These are phyloP conservation scores for Eucalyptus guilfoylei DNA, from an alignment of 345 rosid genomes.

Conservation along the genomic window DNA sequence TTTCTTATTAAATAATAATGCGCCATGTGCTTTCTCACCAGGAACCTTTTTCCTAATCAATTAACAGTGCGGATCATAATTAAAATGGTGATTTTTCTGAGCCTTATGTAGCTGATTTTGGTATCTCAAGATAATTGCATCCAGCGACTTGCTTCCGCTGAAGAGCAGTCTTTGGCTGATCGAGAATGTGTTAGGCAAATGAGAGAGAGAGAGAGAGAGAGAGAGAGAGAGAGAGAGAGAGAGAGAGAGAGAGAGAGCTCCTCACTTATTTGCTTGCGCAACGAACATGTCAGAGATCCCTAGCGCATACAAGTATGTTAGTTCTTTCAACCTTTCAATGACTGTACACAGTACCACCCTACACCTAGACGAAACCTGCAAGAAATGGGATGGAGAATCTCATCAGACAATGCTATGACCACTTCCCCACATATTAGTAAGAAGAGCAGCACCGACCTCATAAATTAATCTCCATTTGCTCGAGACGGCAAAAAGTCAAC, in stretches of 20 bases:
- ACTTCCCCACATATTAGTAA: not conserved
- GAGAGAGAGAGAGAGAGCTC: not conserved
- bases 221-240: not conserved
- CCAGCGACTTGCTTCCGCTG: not conserved
- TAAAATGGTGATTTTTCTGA: conserved; percentile 15
- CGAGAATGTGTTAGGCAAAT: not conserved
- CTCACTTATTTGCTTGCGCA: not conserved
- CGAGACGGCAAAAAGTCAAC: not conserved
- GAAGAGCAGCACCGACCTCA: not conserved
- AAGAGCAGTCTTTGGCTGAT: not conserved
- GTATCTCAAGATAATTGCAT: not conserved
- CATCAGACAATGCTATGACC: not conserved
- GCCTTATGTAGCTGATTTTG: conserved; percentile 3
- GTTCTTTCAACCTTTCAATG: not conserved
- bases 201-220: not conserved
- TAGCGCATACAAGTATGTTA: not conserved
- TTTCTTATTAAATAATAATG: not conserved
- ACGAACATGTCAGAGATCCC: not conserved
- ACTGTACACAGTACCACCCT: not conserved
- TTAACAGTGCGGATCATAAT: conserved; percentile 33
- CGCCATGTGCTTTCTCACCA: conserved; percentile 1
- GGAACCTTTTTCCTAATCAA: not conserved
- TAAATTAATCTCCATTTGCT: not conserved
- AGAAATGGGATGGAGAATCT: not conserved
- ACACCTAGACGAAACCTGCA: not conserved